Base-by-base conservation (phyloP, 1,139 yeast species). In the Pichia sp. region DNA sequence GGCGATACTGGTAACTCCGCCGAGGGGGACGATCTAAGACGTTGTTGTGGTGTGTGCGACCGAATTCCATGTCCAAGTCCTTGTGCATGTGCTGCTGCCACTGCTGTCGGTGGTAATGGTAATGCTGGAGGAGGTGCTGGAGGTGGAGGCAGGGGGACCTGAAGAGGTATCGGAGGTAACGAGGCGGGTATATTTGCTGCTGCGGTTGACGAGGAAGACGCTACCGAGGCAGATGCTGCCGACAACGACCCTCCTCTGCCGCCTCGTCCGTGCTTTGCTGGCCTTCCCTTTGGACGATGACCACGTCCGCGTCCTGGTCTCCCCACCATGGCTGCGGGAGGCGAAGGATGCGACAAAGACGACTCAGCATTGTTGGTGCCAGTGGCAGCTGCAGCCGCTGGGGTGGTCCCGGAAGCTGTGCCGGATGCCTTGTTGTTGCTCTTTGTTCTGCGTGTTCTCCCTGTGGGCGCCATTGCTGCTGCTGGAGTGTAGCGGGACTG, bases 391-490 rank as follows among this genome's bases (percentile, higher is more conserved):
- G 42, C n/a, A 39, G 16, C 26, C 10, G 45, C 34, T 8, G 23
- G 22, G 9, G 37, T 22, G 19, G 37, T 21, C 7, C 37, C 22
- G 9, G 37, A 12, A 3, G 43, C 46, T 4, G n/a, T n/a, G n/a
- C n/a, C n/a, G n/a, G n/a, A n/a, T n/a, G 41, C 19, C 23, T 37
- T 43, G 19, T 44, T 39, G 12, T 36, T 48, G 2, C 30, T 40
- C 22, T 46, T 37, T 6, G 34, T 40, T 28, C 48, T 46, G 28
- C 48, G 48, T 46, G 43, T n/a, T 37, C 48, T 37, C 28, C 43
- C 42, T n/a, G 42, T 40, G n/a, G 48, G 48, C 18, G 48, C 30
- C 48, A 46, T 46, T n/a, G 22, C 26, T 39, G 16, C 26, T 34
- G 37, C 37, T 34, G 37, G n/a, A n/a, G n/a, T n/a, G n/a, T n/a